phyloP scores from a whole-genome alignment of 208 protist genomes.

The Plasmodiophora brassicae region DNA sequence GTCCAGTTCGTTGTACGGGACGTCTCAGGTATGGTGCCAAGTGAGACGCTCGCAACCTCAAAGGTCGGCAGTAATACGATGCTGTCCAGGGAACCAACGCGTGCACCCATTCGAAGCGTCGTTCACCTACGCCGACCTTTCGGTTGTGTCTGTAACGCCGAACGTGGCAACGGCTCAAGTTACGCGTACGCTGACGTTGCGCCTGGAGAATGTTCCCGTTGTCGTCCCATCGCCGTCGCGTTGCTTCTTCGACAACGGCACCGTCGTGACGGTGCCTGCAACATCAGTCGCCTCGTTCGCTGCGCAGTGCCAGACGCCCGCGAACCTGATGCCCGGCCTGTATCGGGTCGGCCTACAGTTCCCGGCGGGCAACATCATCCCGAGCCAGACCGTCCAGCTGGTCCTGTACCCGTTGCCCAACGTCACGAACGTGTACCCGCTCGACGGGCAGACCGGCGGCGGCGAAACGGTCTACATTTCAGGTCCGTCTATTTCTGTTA shows the following conservation, averaged over 20 bases:
- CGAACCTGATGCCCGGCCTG: no score
- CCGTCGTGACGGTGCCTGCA: no score
- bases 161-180: background rate
- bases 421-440: background rate
- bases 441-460: background rate
- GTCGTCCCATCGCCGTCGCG: background rate
- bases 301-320: no score
- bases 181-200: background rate
- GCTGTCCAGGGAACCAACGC: background rate
- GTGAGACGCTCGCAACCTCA: no score
- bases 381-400: background rate
- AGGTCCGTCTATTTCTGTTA: background rate
- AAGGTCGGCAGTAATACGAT: background rate
- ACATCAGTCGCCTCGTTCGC: no score
- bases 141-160: background rate
- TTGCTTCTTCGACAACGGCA: no score
- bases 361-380: background rate
- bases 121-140: background rate
- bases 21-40: background rate
- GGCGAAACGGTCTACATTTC: background rate
- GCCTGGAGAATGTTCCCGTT: background rate
- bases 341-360: background rate
- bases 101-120: background rate
- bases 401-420: background rate
- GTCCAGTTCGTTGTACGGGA: background rate